Conservation (phyloP, 2,329 filamentous ascomycete species). For the Penicillium sp. region DNA sequence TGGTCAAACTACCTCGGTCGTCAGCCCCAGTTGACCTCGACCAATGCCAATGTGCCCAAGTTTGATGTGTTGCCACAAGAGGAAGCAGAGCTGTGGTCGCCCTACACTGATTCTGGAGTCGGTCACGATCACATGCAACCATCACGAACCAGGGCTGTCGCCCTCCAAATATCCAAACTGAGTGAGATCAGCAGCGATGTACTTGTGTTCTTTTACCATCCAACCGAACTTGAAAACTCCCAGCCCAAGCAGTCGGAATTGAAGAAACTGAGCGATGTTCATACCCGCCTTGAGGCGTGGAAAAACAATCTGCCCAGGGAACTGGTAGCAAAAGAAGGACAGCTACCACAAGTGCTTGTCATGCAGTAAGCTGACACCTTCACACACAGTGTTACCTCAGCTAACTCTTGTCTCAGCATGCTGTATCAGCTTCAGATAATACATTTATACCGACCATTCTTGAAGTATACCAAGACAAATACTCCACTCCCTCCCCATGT, state of each 20-base stretch:
- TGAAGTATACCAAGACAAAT: constrained; percentile 78
- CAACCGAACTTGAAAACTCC: constrained; percentile 58
- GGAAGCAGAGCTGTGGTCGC: constrained; percentile 80
- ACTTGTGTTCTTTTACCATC: constrained; percentile 86
- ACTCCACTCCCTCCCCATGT: constrained; percentile 84
- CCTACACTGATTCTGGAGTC: constrained; percentile 81
- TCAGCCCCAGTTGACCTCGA: constrained; percentile 77
- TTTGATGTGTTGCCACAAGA: constrained; percentile 88
- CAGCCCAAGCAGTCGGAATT: constrained; percentile 77
- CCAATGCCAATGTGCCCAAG: constrained; percentile 79
- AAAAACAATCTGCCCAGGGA: constrained; percentile 77
- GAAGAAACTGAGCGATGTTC: constrained; percentile 88
- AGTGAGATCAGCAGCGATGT: constrained; percentile 94
- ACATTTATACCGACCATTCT: constrained; percentile 89
- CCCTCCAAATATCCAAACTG: constrained; percentile 75
- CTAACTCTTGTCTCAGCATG: constrained; percentile 63
- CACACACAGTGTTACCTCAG: neutral
- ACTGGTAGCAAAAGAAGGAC: constrained; percentile 83
- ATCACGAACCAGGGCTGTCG: constrained; percentile 75
- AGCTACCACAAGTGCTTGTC: constrained; percentile 75
- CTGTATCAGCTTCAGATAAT: constrained; percentile 96
- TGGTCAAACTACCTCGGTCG: constrained; percentile 97
- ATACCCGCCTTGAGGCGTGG: constrained; percentile 88
- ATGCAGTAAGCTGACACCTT: constrained; percentile 69
- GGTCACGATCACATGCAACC: constrained; percentile 72